phyloP scores from a whole-genome alignment of 257 asterid species.

The Solanum microdontum region DNA sequence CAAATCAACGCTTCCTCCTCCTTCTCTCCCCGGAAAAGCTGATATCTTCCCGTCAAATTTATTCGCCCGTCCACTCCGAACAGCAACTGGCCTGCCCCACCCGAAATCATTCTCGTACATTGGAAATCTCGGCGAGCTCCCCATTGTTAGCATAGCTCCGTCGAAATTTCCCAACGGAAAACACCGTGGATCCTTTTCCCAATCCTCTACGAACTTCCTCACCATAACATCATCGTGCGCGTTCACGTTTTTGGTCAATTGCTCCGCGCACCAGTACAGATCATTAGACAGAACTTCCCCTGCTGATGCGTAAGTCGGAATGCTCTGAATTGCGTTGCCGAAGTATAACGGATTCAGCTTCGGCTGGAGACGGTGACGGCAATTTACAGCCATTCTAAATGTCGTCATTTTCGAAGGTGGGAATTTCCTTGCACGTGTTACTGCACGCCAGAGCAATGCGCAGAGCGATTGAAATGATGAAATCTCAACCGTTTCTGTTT shows the following conservation, averaged over 20 bases:
- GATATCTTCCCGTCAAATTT: constrained; percentile 11
- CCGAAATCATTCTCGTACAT: background rate
- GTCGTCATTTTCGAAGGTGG: constrained; percentile 34
- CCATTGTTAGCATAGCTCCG: constrained; percentile 41
- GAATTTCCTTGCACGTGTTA: constrained; percentile 42
- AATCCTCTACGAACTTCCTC: constrained; percentile 15
- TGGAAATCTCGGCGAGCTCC: constrained; percentile 33
- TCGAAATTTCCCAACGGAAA: constrained; percentile 53
- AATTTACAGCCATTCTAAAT: constrained; percentile 52
- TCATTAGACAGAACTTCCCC: constrained; percentile 17
- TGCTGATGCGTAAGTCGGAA: constrained; percentile 17
- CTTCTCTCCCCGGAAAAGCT: constrained; percentile 30
- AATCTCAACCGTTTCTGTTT: constrained; percentile 26
- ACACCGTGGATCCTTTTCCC: constrained; percentile 40
- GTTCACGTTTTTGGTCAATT: constrained; percentile 17
- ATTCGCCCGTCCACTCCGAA: constrained; percentile 38
- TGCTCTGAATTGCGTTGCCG: constrained; percentile 32
- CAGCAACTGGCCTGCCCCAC: constrained; percentile 17
- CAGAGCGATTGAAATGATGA: constrained; percentile 54
- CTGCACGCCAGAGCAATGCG: constrained; percentile 45
- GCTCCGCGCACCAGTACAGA: constrained; percentile 33
- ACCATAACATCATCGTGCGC: constrained; percentile 13
- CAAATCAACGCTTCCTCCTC: constrained; percentile 33
- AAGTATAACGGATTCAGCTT: constrained; percentile 34
- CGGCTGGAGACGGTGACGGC: constrained; percentile 55